phyloP scores from a whole-genome alignment of 2,329 filamentous ascomycete genomes.

The Venturia nashicola region DNA sequence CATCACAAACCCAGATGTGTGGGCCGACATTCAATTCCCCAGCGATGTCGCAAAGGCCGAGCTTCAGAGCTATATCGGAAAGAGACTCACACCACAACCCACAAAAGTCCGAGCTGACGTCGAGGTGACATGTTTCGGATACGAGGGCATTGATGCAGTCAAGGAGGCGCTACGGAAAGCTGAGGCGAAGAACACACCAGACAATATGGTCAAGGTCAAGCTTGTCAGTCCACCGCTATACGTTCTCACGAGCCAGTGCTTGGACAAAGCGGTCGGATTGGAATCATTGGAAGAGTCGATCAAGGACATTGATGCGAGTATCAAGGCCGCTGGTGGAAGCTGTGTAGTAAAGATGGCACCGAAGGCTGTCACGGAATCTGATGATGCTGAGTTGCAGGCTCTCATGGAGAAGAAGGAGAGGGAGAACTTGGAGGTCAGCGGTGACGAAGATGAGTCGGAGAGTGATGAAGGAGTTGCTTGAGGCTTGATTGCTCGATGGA shows the following conservation, averaged over 20 bases:
- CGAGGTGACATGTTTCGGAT: constrained; percentile 72
- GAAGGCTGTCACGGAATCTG: constrained; percentile 97
- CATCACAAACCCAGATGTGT: constrained; percentile 95
- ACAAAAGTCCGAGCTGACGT: constrained; percentile 98
- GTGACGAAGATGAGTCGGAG: constrained; percentile 91
- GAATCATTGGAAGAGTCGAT: constrained; percentile 79
- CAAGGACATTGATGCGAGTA: constrained; percentile 69
- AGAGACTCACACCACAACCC: constrained; percentile 93
- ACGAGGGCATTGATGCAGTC: constrained; percentile 79
- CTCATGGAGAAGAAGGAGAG: constrained; percentile 98
- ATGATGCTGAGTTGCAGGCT: constrained; percentile 91
- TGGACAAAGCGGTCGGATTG: constrained; percentile 86
- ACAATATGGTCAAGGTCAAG: constrained; percentile 95
- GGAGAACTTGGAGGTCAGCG: constrained; percentile 95
- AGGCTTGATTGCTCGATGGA: background rate
- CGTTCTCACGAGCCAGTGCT: constrained; percentile 86
- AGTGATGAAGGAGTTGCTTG: constrained; percentile 56
- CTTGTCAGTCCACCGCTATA: constrained; percentile 96
- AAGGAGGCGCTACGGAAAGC: constrained; percentile 85
- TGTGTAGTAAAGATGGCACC: constrained; percentile 95
- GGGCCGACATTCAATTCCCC: constrained; percentile 85
- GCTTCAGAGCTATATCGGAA: constrained; percentile 89
- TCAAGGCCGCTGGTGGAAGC: constrained; percentile 64
- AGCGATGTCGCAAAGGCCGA: constrained; percentile 77
- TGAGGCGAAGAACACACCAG: constrained; percentile 81